Percentiles rank a stretch among this genome's conserved stretches.
Evolutionary conservation across 306 rosid species (phyloP).

Genomic region (Trifolium repens): DNA sequence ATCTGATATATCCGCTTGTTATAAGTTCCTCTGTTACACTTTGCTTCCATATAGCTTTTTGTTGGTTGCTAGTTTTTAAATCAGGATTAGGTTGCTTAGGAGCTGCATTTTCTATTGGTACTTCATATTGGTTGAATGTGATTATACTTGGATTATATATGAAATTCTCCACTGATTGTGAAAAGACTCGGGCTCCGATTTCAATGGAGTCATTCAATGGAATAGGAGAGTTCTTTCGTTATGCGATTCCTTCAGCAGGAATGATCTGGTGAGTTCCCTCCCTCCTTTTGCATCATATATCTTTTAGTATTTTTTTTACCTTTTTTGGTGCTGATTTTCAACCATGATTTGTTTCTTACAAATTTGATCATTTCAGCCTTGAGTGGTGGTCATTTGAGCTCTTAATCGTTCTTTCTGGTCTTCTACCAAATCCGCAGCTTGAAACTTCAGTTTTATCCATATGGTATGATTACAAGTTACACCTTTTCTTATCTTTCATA

Average conservation of each 20-base stretch:
- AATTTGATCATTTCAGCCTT: slow-evolving; percentile 58
- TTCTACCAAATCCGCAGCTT: slow-evolving; percentile 79
- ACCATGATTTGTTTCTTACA: slow-evolving; percentile 17
- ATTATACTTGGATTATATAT: slow-evolving; percentile 61
- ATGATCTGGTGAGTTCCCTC: slow-evolving; percentile 70
- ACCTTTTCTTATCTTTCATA: slow-evolving; percentile 1
- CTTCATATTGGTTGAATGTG: slow-evolving; percentile 85
- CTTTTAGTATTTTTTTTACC: neutral
- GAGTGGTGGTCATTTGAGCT: slow-evolving; percentile 90
- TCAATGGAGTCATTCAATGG: slow-evolving; percentile 68
- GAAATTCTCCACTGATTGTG: slow-evolving; percentile 55
- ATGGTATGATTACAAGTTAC: slow-evolving; percentile 39
- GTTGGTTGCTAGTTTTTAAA: slow-evolving; percentile 76
- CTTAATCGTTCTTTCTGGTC: slow-evolving; percentile 67
- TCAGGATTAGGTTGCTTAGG: slow-evolving; percentile 64
- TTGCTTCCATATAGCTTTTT: slow-evolving; percentile 64
- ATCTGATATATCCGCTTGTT: slow-evolving; percentile 63
- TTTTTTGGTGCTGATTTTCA: neutral
- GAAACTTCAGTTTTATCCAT: slow-evolving; percentile 75
- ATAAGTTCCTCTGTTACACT: slow-evolving; percentile 56
- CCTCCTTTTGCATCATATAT: neutral
- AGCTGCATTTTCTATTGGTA: slow-evolving; percentile 75
- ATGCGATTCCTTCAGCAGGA: slow-evolving; percentile 75
- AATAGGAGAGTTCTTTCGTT: slow-evolving; percentile 61
- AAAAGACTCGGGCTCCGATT: slow-evolving; percentile 55